Base-by-base conservation (phyloP, 495 filamentous ascomycete species). In the Neurospora sp. region DNA sequence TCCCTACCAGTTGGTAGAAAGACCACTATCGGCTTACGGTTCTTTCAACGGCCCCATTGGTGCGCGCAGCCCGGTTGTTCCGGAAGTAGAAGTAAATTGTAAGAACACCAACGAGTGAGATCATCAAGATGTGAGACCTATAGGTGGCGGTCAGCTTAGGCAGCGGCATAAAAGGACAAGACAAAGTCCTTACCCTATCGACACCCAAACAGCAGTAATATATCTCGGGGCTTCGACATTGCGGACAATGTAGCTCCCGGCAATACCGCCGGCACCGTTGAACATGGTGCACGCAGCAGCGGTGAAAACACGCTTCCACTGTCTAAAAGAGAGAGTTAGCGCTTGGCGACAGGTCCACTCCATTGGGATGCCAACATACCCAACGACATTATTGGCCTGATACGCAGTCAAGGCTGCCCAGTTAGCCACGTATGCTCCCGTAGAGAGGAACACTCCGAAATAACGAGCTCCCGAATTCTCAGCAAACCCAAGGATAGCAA, bases 351-450 rank as follows among this genome's bases (percentile, higher is more conserved):
- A 39, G 31, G 11, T 66, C 34, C 71, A 43, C 40, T 71, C 71
- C 21, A 1, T 21, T 15, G 45, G 4, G 3, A 42, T 28, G 9
- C 17, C 8, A 39, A 73, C 73, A 36, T 76, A 79, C 77, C 78
- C 89, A 11, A 86, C 87, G 37, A 93, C 87, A 77, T 93, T 93
- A 76, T 90, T 92, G 4, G 89, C 88, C 76, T 92, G 89, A 74
- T 91, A 94, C 0, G 91, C 88, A 75, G 89, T 92, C 71, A 94
- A 81, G 3, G 91, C 92, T 0, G 92, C 91, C 92, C 92, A 94
- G 74, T 94, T 94, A 4, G 87, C 89, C 5, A 94, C 86, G 75
- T 94, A 94, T 0, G 92, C 91, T 0, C 92, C 92, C 0, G 92
- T 94, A 0, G 92, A 90, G 3, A 94, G 86, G 78, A 89, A 94